Conservation (phyloP, 176 grass and related monocot genomes). For the Triticum aestivum region DNA sequence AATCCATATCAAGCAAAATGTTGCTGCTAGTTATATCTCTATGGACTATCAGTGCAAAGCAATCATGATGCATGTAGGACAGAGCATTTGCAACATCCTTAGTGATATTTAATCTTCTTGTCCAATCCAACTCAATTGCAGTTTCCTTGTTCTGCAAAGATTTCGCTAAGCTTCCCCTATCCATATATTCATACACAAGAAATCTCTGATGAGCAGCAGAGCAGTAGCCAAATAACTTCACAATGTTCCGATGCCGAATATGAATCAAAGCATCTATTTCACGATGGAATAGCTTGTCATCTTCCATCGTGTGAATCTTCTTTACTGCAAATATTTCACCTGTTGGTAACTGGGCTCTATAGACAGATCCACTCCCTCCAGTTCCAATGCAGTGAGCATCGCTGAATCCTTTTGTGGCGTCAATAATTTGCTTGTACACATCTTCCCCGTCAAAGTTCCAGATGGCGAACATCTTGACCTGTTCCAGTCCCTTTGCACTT, state of each 20-base stretch:
- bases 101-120: neutral
- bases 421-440: conserved; percentile 8
- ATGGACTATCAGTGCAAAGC: neutral
- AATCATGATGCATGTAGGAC: conserved; percentile 5
- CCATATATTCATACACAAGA: conserved; percentile 9
- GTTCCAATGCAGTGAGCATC: neutral
- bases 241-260: conserved; percentile 1
- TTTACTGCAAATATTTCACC: conserved; percentile 4
- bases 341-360: neutral
- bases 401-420: neutral
- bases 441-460: conserved; percentile 3
- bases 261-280: neutral
- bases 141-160: neutral
- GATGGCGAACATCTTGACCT: neutral
- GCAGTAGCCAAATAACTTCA: neutral
- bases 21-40: conserved; percentile 16
- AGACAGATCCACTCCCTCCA: neutral
- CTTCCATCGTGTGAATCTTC: neutral
- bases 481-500: neutral
- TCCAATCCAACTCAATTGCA: conserved; percentile 2
- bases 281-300: neutral
- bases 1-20: neutral
- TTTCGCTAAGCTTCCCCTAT: conserved; percentile 1
- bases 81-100: conserved; percentile 7
- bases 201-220: neutral